These are phyloP conservation scores for Balakata baccata DNA, from an alignment of 345 rosid species.

Conservation along the genomic window DNA sequence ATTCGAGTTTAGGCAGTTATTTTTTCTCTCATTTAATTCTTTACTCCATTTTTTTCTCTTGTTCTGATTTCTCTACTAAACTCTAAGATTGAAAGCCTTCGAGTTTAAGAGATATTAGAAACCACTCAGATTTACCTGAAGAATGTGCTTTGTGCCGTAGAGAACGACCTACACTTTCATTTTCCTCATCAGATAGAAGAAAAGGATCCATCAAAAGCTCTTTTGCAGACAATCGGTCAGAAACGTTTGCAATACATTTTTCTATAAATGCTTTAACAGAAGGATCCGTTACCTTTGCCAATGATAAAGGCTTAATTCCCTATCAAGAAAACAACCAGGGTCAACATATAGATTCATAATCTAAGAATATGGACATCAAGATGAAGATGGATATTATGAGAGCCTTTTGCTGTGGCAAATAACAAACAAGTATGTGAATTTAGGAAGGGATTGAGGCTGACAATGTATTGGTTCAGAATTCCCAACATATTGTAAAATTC, in stretches of 20 bases:
- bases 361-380: not conserved
- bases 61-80: not conserved
- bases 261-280: conserved; percentile 70
- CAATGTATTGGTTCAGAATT: not conserved
- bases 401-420: not conserved
- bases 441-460: not conserved
- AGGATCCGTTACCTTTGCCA: conserved; percentile 68
- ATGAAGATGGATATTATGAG: not conserved
- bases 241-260: conserved; percentile 78
- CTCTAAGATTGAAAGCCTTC: not conserved
- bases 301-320: conserved; percentile 93
- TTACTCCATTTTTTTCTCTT: not conserved
- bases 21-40: not conserved
- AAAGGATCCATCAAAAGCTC: conserved; percentile 89
- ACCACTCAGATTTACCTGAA: conserved; percentile 37
- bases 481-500: not conserved
- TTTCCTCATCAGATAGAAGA: conserved; percentile 58
- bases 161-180: conserved; percentile 36
- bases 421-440: not conserved
- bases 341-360: conserved; percentile 11
- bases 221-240: conserved; percentile 70
- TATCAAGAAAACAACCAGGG: conserved; percentile 27
- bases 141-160: conserved; percentile 24
- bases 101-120: conserved; percentile 2
- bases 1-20: not conserved